Percentiles rank a stretch among this genome's conserved stretches.
These are phyloP conservation scores for Globisporangium ultimum DNA, from an alignment of 352 stramenopile species.

Conservation along the genomic window DNA sequence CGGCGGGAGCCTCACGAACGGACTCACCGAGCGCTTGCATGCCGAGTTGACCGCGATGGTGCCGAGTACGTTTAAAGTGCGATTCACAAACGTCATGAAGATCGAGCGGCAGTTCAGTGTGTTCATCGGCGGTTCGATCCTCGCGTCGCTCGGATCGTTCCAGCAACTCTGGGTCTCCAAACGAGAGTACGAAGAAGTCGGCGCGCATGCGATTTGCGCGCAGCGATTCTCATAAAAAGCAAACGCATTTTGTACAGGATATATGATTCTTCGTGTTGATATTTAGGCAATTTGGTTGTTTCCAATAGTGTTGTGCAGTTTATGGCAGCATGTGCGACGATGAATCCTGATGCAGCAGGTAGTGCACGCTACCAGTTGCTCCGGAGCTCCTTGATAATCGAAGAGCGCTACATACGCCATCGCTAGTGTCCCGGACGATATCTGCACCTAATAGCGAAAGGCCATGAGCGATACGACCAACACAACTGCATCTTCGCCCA, in stretches of 20 bases:
- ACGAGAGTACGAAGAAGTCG: constrained; percentile 80
- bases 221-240: constrained; percentile 56
- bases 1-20: constrained; percentile 65
- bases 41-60: constrained; percentile 74
- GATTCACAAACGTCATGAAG: constrained; percentile 80
- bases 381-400: no score
- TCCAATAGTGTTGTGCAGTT: no score
- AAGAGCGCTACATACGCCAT: no score
- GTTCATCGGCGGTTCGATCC: constrained; percentile 86
- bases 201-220: constrained; percentile 56
- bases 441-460: no score
- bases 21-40: constrained; percentile 80
- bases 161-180: constrained; percentile 88
- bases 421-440: no score
- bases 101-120: constrained; percentile 85
- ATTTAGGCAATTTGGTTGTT: no score
- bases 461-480: no score
- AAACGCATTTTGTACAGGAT: background rate
- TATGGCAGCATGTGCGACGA: no score
- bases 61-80: constrained; percentile 81
- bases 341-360: no score
- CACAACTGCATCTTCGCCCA: no score
- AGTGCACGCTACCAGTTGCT: no score
- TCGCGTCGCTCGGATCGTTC: constrained; percentile 85
- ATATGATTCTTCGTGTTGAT: background rate